Evolutionary conservation across 768 basidiomycete genomes (phyloP).

Genomic region (Zangia roseola): DNA sequence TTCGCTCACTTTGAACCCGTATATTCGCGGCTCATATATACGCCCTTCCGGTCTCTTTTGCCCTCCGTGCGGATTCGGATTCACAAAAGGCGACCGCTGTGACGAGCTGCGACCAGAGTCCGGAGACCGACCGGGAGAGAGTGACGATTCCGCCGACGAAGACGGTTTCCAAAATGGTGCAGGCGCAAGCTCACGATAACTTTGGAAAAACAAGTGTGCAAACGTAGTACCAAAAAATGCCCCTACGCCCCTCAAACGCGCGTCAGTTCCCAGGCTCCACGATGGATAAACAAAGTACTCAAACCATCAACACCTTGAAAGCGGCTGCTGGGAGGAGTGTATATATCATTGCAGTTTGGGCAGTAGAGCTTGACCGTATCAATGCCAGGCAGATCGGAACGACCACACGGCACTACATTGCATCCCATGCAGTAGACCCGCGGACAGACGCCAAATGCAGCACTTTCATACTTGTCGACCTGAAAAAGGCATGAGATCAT

Average conservation of each 20-base stretch:
- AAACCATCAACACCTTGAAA: slow-evolving; percentile 95
- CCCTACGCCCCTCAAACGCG: slow-evolving; percentile 48
- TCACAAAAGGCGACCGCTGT: slow-evolving; percentile 62
- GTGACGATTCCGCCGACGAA: slow-evolving; percentile 46
- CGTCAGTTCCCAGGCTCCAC: slow-evolving; percentile 10
- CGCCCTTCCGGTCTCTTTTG: slow-evolving; percentile 86
- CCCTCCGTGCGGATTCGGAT: slow-evolving; percentile 86
- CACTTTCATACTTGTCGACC: slow-evolving; percentile 95
- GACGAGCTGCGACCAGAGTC: slow-evolving; percentile 48
- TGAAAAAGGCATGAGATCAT: slow-evolving; percentile 33
- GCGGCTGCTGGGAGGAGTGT: slow-evolving; percentile 90
- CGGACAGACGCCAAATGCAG: slow-evolving; percentile 91
- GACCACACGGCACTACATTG: slow-evolving; percentile 91
- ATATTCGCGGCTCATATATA: slow-evolving; percentile 90
- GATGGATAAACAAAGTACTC: slow-evolving; percentile 7
- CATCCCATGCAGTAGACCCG: slow-evolving; percentile 89
- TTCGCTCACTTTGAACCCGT: slow-evolving; percentile 97
- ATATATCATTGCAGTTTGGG: slow-evolving; percentile 97
- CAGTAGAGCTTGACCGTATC: slow-evolving; percentile 99
- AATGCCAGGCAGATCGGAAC: slow-evolving; percentile 91
- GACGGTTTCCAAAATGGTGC: slow-evolving; percentile 89
- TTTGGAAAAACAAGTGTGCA: slow-evolving; percentile 96
- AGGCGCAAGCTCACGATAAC: slow-evolving; percentile 91
- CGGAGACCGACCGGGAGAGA: slow-evolving; percentile 58
- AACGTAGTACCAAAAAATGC: slow-evolving; percentile 99